Conservation (phyloP, 768 basidiomycete genomes). For the Inosperma sp. region DNA sequence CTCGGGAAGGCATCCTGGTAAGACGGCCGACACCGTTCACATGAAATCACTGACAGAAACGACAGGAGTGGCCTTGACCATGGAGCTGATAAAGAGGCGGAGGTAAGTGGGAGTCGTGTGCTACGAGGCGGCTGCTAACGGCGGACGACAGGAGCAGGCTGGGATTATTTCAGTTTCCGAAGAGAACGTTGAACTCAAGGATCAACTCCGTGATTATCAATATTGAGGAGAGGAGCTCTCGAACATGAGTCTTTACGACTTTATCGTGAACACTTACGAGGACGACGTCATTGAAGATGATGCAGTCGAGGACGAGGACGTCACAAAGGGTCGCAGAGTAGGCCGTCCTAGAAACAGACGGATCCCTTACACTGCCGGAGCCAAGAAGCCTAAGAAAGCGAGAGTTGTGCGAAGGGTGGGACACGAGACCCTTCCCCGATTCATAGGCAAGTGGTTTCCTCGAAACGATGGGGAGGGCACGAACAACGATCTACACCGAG, state of each 20-base stretch:
- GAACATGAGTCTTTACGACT: neutral
- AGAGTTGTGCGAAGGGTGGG: neutral
- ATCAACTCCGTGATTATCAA: constrained; percentile 1
- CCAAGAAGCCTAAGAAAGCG: neutral
- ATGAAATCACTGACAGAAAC: no score
- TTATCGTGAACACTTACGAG: neutral
- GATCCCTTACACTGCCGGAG: neutral
- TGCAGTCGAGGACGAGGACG: neutral
- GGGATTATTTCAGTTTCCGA: no score
- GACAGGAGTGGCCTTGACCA: no score
- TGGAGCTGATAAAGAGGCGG: no score
- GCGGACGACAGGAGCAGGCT: no score
- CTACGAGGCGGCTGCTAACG: no score
- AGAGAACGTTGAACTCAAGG: neutral
- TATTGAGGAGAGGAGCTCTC: neutral
- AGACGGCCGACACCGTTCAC: no score
- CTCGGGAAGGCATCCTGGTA: no score
- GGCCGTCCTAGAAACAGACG: neutral
- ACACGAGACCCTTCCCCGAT: neutral
- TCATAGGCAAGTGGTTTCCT: neutral
- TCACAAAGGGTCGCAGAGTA: neutral
- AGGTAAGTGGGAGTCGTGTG: no score
- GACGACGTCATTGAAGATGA: no score
- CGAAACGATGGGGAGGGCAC: neutral
- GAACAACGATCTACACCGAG: constrained; percentile 23